Evolutionary conservation across 140 eudicot species (phyloP), one percentile per base, ranked within the genome.

Genomic region (Erigeron philadelphicus): DNA sequence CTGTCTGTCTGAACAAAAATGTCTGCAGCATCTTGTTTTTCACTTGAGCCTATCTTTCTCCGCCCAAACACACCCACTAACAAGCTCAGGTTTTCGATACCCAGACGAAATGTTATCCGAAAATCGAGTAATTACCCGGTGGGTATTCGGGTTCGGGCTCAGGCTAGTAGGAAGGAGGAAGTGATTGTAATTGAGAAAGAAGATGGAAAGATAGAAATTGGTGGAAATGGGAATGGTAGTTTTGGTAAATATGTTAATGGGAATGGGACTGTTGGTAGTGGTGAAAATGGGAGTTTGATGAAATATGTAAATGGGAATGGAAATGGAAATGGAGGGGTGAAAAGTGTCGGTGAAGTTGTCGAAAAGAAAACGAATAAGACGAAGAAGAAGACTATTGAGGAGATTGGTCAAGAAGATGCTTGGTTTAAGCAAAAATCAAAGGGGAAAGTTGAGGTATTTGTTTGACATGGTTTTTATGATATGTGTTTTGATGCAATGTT

Each of bases 341-440:
- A 75, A 57, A 67, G 72, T 42, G 67, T 48, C 47, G 57, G 63
- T 47, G 47, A 79, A 59, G 79, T 81, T 21, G 80, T 65, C 69
- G 77, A 17, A 70, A 68, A 45, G 66, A 62, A 64, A 64, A 70
- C 17, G 70, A 62, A 69, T 62, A 75, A 35, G 68, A n/a, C n/a
- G n/a, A 79, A 70, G 83, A 93, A 93, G 81, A 91, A 81, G 81
- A 89, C 77, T 31, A 77, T 93, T 12, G 99, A 89, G 76, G 97
- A 93, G 64, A 93, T 93, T 73, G 99, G 99, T 46, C 99, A 93
- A 74, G 99, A 93, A 83, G 99, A 93, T 2, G 97, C 97, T 1
- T 93, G 99, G 99, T 93, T 93, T 73, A 89, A 84, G 61, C 1
- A 76, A 49, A 56, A 52, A 11, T 64, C 49, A 41, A 60, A 61